Evolutionary conservation across 1,284 basidiomycete genomes (phyloP), one percentile per base, ranked within the genome.

Genomic region (Cryptococcus wingfieldii): DNA sequence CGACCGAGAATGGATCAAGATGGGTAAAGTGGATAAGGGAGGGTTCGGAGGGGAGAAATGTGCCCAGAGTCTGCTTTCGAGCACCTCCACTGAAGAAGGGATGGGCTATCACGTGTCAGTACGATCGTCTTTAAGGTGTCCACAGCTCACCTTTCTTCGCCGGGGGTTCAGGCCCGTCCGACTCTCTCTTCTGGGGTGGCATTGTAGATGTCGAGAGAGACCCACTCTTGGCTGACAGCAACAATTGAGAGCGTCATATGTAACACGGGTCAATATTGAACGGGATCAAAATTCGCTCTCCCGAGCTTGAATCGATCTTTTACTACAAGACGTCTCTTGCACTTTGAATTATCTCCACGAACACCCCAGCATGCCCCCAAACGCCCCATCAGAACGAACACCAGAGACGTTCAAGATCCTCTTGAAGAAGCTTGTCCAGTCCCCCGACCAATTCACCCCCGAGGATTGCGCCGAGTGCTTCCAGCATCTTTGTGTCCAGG

Each of bases 351-450:
- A 8, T 34, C 31, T 34, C 31, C 10, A 34, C 31, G 10, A 34
- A 34, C 31, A 34, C 10, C 10, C 31, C 31, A 34, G 31, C 31
- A 34, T 34, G 31, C 5, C 31, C 31, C 1, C 31, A 6, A 34
- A 34, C 31, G 31, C 31, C 10, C 31, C 31, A 6, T 34, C 31
- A 10, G 31, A 34, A 34, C 6, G 31, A 34, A 66, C 80, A 14
- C 76, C 83, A 38, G 82, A 86, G 38, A 82, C 84, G 13, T 92
- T 94, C 83, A 89, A 87, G 68, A 75, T 83, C 0, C 74, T 92
- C 4, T 80, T 93, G 34, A 83, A 83, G 62, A 87, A 85, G 70
- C 84, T 93, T 45, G 84, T 91, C 38, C 83, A 87, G 65, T 83
- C 83, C 0, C 90, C 90, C 2, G 83, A 85, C 63, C 82, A 83